phyloP scores from a whole-genome alignment of 2,329 filamentous ascomycete species.

The Xylariaceae sp. region DNA sequence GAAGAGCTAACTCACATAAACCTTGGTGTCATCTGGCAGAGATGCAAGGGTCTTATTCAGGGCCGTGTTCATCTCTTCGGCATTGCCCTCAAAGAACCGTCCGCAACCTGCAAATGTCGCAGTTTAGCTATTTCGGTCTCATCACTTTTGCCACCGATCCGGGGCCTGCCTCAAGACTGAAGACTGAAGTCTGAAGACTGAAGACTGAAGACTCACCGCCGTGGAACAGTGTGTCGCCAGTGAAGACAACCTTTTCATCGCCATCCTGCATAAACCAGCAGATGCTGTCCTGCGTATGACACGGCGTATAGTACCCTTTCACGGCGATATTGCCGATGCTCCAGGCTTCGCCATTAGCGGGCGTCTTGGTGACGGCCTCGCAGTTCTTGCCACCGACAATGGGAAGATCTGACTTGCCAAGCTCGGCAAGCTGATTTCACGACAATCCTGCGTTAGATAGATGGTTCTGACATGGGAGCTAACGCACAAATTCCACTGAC shows the following conservation, averaged over 20 bases:
- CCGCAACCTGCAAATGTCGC: constrained; percentile 63
- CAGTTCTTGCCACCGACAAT: constrained; percentile 89
- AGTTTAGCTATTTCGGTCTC: constrained; percentile 5
- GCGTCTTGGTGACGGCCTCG: constrained; percentile 70
- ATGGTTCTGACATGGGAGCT: neutral
- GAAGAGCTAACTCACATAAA: constrained; percentile 61
- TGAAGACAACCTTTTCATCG: constrained; percentile 73
- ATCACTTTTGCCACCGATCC: neutral
- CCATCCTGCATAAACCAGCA: constrained; percentile 89
- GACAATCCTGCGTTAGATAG: neutral
- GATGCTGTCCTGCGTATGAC: constrained; percentile 97
- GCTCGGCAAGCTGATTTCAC: constrained; percentile 33
- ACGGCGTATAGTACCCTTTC: constrained; percentile 88
- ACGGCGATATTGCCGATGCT: constrained; percentile 78
- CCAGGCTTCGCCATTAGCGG: constrained; percentile 69
- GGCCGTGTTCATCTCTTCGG: constrained; percentile 86
- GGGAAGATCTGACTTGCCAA: constrained; percentile 57
- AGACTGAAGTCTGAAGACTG: neutral
- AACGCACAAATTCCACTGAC: constrained; percentile 41
- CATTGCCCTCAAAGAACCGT: constrained; percentile 88
- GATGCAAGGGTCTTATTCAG: constrained; percentile 77
- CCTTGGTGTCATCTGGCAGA: constrained; percentile 83
- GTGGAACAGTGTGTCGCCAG: constrained; percentile 93
- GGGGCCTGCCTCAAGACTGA: neutral
- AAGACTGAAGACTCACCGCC: constrained; percentile 52